phyloP scores from a whole-genome alignment of 805 yeast genomes.

The Kluyveromyces aestuarii region DNA sequence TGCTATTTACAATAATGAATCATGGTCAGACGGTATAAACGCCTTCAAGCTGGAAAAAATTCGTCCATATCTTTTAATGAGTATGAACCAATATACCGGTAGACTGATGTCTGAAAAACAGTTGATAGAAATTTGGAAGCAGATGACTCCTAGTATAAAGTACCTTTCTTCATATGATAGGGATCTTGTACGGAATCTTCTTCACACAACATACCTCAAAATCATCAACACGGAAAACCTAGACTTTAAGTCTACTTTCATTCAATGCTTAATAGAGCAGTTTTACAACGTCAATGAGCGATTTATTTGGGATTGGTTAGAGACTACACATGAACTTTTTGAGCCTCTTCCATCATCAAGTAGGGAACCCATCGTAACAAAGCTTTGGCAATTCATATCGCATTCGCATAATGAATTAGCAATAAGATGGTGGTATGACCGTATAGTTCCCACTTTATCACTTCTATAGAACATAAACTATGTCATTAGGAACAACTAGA shows the following conservation, averaged over 20 bases:
- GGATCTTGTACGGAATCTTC: constrained; percentile 13
- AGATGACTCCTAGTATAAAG: constrained; percentile 10
- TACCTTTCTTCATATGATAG: constrained; percentile 5
- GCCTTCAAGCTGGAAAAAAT: constrained; percentile 14
- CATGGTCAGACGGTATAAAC: constrained; percentile 1
- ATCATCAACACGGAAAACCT: constrained; percentile 9
- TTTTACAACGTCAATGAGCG: constrained; percentile 10
- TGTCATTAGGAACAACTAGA: too few species aligned
- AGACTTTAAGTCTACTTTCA: constrained; percentile 8
- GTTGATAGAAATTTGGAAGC: constrained; percentile 11
- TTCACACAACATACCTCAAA: constrained; percentile 16
- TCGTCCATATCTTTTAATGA: constrained; percentile 8
- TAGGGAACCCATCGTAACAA: constrained; percentile 7
- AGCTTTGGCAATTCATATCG: constrained; percentile 18
- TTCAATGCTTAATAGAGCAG: constrained; percentile 18
- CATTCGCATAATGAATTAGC: constrained; percentile 11
- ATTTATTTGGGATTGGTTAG: constrained; percentile 18
- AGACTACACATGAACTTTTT: constrained; percentile 16
- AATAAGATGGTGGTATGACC: constrained; percentile 24
- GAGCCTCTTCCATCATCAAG: constrained; percentile 2
- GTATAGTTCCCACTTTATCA: constrained; percentile 4
- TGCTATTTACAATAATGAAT: constrained; percentile 8
- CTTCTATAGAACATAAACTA: constrained; percentile 1
- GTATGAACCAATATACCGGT: constrained; percentile 10
- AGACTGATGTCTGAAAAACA: constrained; percentile 14